These are phyloP conservation scores for Cicer bijugum DNA, from an alignment of 306 rosid species.

Conservation along the genomic window DNA sequence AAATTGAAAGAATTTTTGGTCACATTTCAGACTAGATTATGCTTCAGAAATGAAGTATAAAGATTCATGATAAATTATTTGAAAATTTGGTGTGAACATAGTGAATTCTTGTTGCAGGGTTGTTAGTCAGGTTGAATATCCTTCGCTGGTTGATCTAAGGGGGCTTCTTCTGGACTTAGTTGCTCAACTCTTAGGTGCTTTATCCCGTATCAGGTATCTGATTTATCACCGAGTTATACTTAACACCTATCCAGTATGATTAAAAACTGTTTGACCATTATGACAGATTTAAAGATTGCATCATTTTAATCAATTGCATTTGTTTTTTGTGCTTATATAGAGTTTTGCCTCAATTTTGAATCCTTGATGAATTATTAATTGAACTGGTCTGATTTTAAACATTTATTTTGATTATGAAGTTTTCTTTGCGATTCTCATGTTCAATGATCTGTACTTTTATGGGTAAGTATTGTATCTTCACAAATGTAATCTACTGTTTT, in stretches of 20 bases:
- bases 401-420: conserved; percentile 9
- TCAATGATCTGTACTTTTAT: conserved; percentile 23
- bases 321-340: not conserved
- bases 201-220: conserved; percentile 94
- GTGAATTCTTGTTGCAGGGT: conserved; percentile 74
- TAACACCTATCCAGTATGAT: conserved; percentile 21
- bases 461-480: conserved; percentile 23
- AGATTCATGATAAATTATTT: conserved; percentile 31
- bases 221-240: conserved; percentile 32
- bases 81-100: conserved; percentile 41
- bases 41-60: conserved; percentile 22
- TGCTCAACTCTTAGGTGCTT: conserved; percentile 96
- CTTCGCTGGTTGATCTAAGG: conserved; percentile 94
- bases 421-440: conserved; percentile 21
- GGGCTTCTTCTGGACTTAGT: conserved; percentile 98
- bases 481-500: conserved; percentile 3
- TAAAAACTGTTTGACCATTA: conserved; percentile 9
- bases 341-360: conserved; percentile 30
- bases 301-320: conserved; percentile 30
- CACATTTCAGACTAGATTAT: conserved; percentile 22
- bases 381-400: conserved; percentile 28
- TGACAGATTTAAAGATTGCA: conserved; percentile 10
- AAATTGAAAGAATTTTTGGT: conserved; percentile 19
- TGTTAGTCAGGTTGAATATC: conserved; percentile 98
- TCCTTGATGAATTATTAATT: conserved; percentile 11